Conservation (phyloP, 331 rosid genomes). For the Erythrophleum ivorense region DNA sequence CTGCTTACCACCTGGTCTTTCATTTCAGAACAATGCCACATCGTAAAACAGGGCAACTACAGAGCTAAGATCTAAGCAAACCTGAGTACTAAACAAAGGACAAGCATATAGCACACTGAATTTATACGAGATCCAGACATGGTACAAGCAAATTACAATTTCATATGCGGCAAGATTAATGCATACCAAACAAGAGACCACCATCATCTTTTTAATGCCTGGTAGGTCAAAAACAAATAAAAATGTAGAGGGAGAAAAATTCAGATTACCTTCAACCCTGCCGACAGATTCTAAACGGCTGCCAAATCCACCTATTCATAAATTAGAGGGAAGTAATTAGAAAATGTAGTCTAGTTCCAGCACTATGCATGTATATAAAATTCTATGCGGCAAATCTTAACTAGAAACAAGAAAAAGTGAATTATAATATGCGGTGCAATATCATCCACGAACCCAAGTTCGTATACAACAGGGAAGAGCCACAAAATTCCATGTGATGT, state of each 20-base stretch:
- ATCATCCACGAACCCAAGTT: not conserved
- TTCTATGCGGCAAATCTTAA: not conserved
- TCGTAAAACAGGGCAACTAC: slow-evolving; percentile 9
- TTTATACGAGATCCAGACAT: not conserved
- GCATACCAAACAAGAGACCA: not conserved
- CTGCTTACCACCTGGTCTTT: slow-evolving; percentile 1
- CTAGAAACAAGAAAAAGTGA: not conserved
- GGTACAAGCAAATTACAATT: not conserved
- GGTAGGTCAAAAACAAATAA: not conserved
- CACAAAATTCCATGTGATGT: slow-evolving; percentile 3
- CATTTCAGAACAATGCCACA: slow-evolving; percentile 20
- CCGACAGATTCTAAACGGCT: slow-evolving; percentile 33
- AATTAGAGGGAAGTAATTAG: slow-evolving; percentile 2
- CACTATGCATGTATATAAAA: not conserved
- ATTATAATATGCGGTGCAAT: not conserved
- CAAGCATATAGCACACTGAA: not conserved
- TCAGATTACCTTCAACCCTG: slow-evolving; percentile 52
- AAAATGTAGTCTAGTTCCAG: not conserved
- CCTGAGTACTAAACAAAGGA: not conserved
- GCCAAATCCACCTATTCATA: slow-evolving; percentile 45
- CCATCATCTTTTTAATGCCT: not conserved
- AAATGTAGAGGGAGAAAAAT: not conserved
- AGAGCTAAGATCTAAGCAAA: slow-evolving; percentile 11
- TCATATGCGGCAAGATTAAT: not conserved
- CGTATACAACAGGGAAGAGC: not conserved